Evolutionary conservation across 192 early-diverging fungal species (phyloP).

Genomic region (Dispira simplex): DNA sequence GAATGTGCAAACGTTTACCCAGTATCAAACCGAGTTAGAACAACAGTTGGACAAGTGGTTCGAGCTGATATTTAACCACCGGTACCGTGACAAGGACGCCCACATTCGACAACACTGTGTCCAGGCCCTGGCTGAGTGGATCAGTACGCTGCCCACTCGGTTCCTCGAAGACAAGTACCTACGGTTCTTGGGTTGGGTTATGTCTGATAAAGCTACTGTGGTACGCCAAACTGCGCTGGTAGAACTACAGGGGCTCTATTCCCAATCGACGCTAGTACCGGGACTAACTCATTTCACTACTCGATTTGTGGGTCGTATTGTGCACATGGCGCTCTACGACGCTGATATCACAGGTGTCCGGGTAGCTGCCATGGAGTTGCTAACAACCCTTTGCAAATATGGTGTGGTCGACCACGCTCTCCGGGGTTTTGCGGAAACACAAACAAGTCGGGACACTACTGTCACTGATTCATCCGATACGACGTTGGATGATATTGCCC

Average conservation of each 20-base stretch:
- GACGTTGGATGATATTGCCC: too few species aligned
- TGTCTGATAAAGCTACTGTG: slow-evolving; percentile 62
- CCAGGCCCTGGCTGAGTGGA: slow-evolving; percentile 65
- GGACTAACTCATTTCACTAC: slow-evolving; percentile 44
- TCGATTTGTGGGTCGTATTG: slow-evolving; percentile 48
- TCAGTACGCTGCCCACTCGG: slow-evolving; percentile 42
- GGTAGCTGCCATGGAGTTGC: slow-evolving; percentile 30
- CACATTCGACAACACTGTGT: slow-evolving; percentile 75
- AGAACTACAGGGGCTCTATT: slow-evolving; percentile 40
- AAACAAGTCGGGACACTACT: too few species aligned
- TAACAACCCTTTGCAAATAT: slow-evolving; percentile 24
- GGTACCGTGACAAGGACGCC: slow-evolving; percentile 78
- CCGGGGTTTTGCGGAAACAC: too few species aligned
- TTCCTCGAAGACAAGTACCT: slow-evolving; percentile 65
- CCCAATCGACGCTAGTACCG: slow-evolving; percentile 32
- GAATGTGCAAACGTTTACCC: slow-evolving; percentile 26
- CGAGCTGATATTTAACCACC: slow-evolving; percentile 75
- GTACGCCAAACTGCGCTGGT: slow-evolving; percentile 57
- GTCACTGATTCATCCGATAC: too few species aligned
- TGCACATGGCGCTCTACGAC: slow-evolving; percentile 64
- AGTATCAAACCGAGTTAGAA: slow-evolving; percentile 39
- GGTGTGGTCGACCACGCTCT: slow-evolving; percentile 25
- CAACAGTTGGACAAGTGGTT: slow-evolving; percentile 55
- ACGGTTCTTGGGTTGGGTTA: slow-evolving; percentile 73
- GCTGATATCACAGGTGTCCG: slow-evolving; percentile 33